A percentile compares a stretch with the other conserved stretches of the same genome.
phyloP scores from a whole-genome alignment of 2,329 filamentous ascomycete genomes.

The Paraphoma sp. region DNA sequence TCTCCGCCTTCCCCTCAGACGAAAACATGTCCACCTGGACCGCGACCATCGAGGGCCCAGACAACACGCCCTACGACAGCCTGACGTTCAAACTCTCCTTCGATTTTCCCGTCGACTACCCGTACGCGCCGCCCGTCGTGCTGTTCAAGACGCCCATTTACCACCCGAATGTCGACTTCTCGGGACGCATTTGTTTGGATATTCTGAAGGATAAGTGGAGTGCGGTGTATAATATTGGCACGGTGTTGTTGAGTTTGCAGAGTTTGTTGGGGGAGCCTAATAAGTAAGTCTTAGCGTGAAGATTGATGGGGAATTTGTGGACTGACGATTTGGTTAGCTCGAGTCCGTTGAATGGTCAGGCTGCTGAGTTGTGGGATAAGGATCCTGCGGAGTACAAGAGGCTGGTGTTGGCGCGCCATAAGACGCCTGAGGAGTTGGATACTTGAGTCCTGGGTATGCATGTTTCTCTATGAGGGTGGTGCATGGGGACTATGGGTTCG shows the following conservation, averaged over 20 bases:
- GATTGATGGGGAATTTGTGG: background rate
- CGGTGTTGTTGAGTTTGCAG: slow-evolving; percentile 89
- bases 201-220: slow-evolving; percentile 99
- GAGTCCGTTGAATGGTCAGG: slow-evolving; percentile 93
- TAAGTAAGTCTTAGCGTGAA: slow-evolving; percentile 71
- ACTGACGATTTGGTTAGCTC: slow-evolving; percentile 62
- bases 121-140: slow-evolving; percentile 87
- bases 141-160: slow-evolving; percentile 99
- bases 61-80: slow-evolving; percentile 87
- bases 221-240: slow-evolving; percentile 95
- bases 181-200: slow-evolving; percentile 93
- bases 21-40: slow-evolving; percentile 87
- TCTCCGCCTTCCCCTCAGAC: slow-evolving; percentile 93
- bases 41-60: slow-evolving; percentile 89
- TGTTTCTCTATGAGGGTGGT: no score
- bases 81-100: slow-evolving; percentile 93
- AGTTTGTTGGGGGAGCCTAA: slow-evolving; percentile 96
- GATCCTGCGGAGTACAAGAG: slow-evolving; percentile 87
- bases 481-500: no score
- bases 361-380: slow-evolving; percentile 93
- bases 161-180: slow-evolving; percentile 98
- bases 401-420: slow-evolving; percentile 68
- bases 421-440: slow-evolving; percentile 54
- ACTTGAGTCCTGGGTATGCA: slow-evolving; percentile 22
- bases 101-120: slow-evolving; percentile 89